These are phyloP conservation scores for Mycosphaerella arachidis DNA, from an alignment of 2,329 filamentous ascomycete genomes.

Conservation along the genomic window DNA sequence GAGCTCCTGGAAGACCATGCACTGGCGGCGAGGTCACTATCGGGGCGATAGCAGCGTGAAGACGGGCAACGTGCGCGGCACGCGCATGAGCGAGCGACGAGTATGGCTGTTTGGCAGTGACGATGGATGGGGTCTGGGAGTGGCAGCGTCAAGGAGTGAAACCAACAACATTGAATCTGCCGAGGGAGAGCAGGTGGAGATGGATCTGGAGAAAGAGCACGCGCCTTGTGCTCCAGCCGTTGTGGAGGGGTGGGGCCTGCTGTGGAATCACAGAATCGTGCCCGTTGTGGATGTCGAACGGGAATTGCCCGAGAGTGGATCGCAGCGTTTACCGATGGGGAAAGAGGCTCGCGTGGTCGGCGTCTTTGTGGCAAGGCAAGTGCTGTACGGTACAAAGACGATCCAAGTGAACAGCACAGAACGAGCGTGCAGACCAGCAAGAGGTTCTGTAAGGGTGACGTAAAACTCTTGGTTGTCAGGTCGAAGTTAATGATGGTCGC, in stretches of 20 bases:
- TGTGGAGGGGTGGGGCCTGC: not conserved
- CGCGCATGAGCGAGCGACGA: slow-evolving; percentile 5
- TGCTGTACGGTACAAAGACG: not conserved
- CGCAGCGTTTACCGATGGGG: not conserved
- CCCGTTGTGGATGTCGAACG: not conserved
- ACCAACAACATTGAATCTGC: too few species aligned
- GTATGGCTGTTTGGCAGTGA: not conserved
- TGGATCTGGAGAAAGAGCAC: slow-evolving; percentile 2
- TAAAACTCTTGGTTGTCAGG: not conserved
- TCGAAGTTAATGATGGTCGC: not conserved
- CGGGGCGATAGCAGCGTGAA: slow-evolving; percentile 1
- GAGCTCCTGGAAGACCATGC: slow-evolving; percentile 19
- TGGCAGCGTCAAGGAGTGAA: not conserved
- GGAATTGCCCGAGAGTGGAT: not conserved
- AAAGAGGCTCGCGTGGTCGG: not conserved
- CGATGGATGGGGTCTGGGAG: not conserved
- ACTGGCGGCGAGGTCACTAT: slow-evolving; percentile 7
- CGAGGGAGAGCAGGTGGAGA: slow-evolving; percentile 3
- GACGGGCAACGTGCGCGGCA: slow-evolving; percentile 5
- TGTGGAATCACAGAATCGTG: not conserved
- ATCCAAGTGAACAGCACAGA: not conserved
- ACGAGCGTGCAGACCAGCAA: not conserved
- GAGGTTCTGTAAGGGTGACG: not conserved
- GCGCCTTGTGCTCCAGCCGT: not conserved
- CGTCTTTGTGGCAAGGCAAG: not conserved